Percentiles rank a stretch among this genome's conserved stretches.
These are phyloP conservation scores for Mimosa pudica DNA, from an alignment of 306 rosid genomes.

Conservation along the genomic window DNA sequence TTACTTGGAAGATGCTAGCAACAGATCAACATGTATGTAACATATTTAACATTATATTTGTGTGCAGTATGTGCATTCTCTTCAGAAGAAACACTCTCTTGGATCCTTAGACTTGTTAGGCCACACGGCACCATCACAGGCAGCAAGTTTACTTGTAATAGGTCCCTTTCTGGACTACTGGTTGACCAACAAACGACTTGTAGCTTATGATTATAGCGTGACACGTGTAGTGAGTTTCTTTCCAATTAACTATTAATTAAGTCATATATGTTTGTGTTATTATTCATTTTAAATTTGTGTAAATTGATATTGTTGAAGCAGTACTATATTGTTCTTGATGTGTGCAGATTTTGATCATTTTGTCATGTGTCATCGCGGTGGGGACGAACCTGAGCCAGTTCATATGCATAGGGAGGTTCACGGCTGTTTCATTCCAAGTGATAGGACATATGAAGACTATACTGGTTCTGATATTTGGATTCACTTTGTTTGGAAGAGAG, in stretches of 20 bases:
- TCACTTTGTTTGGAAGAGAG: conserved; percentile 79
- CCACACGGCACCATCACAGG: conserved; percentile 81
- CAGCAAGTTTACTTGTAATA: conserved; percentile 43
- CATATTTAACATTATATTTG: conserved; percentile 22
- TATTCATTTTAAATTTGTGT: neutral
- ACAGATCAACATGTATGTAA: neutral
- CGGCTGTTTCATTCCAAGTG: conserved; percentile 83
- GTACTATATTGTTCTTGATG: conserved; percentile 12
- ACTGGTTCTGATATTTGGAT: conserved; percentile 69
- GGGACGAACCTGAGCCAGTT: conserved; percentile 89
- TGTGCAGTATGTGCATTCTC: conserved; percentile 73
- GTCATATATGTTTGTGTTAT: neutral
- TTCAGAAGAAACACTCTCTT: conserved; percentile 75
- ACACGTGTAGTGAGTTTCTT: conserved; percentile 51
- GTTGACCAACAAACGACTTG: conserved; percentile 66
- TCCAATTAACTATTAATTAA: neutral
- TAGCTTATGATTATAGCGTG: conserved; percentile 48
- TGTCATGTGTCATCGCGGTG: conserved; percentile 76
- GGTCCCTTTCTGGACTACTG: conserved; percentile 79
- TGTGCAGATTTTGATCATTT: conserved; percentile 66
- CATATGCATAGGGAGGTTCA: conserved; percentile 85
- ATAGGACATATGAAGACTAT: conserved; percentile 88
- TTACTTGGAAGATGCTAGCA: conserved; percentile 10
- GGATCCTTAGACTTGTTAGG: conserved; percentile 79
- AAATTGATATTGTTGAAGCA: neutral